Evolutionary conservation across 1,284 basidiomycete genomes (phyloP).

Genomic region (Apiotrichum domesticum): DNA sequence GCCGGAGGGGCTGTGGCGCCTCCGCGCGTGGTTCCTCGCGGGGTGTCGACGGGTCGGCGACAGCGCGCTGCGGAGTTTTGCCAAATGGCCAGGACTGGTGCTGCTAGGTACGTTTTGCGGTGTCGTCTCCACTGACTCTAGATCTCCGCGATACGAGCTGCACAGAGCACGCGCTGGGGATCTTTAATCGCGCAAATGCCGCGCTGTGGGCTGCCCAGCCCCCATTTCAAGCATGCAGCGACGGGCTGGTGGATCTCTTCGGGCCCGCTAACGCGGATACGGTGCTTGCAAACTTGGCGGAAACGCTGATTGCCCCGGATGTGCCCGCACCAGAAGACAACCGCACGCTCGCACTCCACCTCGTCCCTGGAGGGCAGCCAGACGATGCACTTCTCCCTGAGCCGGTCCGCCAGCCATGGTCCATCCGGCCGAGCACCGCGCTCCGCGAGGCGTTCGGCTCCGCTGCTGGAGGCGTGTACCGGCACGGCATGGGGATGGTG

Average conservation of each 20-base stretch:
- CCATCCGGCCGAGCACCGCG: not conserved
- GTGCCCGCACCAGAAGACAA: not conserved
- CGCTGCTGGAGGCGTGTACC: conserved; percentile 14
- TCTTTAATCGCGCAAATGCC: conserved; percentile 27
- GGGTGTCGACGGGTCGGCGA: conserved; percentile 26
- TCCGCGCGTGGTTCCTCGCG: conserved; percentile 26
- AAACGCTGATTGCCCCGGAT: conserved; percentile 23
- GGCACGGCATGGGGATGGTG: conserved; percentile 5
- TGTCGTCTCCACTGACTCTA: conserved; percentile 7
- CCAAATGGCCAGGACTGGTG: conserved; percentile 34
- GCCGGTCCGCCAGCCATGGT: not conserved
- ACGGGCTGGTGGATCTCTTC: conserved; percentile 29
- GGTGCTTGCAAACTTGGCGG: conserved; percentile 22
- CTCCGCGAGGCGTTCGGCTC: not conserved
- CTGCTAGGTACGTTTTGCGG: conserved; percentile 26
- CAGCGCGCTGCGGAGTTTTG: conserved; percentile 25
- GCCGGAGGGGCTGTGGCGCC: conserved; percentile 22
- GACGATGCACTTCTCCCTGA: conserved; percentile 6
- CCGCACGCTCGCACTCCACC: conserved; percentile 12
- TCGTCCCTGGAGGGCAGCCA: conserved; percentile 2
- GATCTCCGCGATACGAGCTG: conserved; percentile 38
- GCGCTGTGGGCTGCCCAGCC: conserved; percentile 23
- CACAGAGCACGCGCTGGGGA: conserved; percentile 20
- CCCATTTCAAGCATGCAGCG: conserved; percentile 30
- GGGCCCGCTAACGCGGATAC: conserved; percentile 11